Evolutionary conservation across 139 green algal genomes (phyloP).

Genomic region (Picochlorum sp.): DNA sequence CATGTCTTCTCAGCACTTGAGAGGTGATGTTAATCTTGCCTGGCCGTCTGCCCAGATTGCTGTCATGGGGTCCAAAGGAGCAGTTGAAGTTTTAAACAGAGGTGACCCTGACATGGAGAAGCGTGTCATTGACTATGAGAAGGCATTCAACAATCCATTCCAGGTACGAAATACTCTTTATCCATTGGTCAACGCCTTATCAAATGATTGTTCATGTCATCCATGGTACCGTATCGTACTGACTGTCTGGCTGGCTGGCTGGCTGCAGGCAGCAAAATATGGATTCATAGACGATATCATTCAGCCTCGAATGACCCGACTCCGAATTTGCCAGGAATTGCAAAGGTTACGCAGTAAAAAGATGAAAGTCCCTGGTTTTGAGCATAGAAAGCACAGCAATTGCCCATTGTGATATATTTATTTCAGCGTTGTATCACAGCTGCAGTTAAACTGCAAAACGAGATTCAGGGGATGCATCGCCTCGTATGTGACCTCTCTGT

Average conservation of each 20-base stretch:
- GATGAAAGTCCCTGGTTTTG: slow-evolving; percentile 4
- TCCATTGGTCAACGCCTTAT: too few species aligned
- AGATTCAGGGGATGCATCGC: too few species aligned
- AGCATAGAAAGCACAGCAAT: slow-evolving; percentile 33
- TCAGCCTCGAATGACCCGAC: slow-evolving; percentile 34
- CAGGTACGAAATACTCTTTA: too few species aligned
- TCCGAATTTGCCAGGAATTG: slow-evolving; percentile 37
- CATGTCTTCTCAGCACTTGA: slow-evolving; percentile 48
- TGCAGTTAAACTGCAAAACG: neutral
- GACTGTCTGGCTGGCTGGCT: too few species aligned
- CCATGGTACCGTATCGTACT: slow-evolving; percentile 4
- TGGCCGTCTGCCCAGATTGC: slow-evolving; percentile 60
- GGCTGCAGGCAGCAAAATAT: slow-evolving; percentile 32
- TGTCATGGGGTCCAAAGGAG: slow-evolving; percentile 59
- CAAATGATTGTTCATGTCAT: slow-evolving; percentile 6
- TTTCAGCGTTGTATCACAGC: neutral
- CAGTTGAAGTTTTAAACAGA: slow-evolving; percentile 47
- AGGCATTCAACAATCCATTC: slow-evolving; percentile 38
- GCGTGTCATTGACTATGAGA: slow-evolving; percentile 35
- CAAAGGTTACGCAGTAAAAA: slow-evolving; percentile 30
- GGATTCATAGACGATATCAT: slow-evolving; percentile 61
- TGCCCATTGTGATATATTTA: slow-evolving; percentile 32
- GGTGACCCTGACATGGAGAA: neutral
- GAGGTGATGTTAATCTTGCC: slow-evolving; percentile 49
- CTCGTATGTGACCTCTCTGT: too few species aligned